Conservation (phyloP, 2,329 filamentous ascomycete species). For the Fusarium luffae region DNA sequence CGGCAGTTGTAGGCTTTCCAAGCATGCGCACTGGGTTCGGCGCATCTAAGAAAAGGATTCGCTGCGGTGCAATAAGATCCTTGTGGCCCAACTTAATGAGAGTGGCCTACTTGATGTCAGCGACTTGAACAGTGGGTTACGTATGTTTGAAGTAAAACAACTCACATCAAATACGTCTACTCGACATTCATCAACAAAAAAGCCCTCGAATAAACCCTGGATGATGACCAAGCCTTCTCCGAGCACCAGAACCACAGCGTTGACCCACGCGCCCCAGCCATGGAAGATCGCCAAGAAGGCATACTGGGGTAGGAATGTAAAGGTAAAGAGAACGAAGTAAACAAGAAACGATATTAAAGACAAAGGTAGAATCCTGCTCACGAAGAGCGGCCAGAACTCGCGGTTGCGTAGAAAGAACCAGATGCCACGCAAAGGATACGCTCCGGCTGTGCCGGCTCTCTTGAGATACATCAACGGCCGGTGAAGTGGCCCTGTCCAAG, state of each 20-base stretch:
- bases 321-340: constrained; percentile 86
- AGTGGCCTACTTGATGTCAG: constrained; percentile 63
- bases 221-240: constrained; percentile 81
- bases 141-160: not conserved
- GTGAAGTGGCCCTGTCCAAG: constrained; percentile 44
- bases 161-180: constrained; percentile 87
- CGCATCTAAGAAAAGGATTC: constrained; percentile 74
- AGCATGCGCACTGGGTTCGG: constrained; percentile 81
- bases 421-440: constrained; percentile 76
- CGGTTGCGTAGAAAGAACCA: constrained; percentile 82
- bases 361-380: constrained; percentile 80
- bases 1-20: constrained; percentile 80
- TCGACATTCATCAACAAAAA: constrained; percentile 81
- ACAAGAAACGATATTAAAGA: constrained; percentile 85
- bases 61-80: constrained; percentile 73
- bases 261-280: constrained; percentile 87
- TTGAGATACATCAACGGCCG: constrained; percentile 56
- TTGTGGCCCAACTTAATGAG: constrained; percentile 79
- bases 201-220: constrained; percentile 77
- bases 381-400: constrained; percentile 85
- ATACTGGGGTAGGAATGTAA: constrained; percentile 88
- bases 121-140: not conserved
- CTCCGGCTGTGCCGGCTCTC: constrained; percentile 59
- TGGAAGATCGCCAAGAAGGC: constrained; percentile 92
- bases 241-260: constrained; percentile 87